Evolutionary conservation across 2,329 filamentous ascomycete species (phyloP).

Genomic region (Stachybotrys echinatus): DNA sequence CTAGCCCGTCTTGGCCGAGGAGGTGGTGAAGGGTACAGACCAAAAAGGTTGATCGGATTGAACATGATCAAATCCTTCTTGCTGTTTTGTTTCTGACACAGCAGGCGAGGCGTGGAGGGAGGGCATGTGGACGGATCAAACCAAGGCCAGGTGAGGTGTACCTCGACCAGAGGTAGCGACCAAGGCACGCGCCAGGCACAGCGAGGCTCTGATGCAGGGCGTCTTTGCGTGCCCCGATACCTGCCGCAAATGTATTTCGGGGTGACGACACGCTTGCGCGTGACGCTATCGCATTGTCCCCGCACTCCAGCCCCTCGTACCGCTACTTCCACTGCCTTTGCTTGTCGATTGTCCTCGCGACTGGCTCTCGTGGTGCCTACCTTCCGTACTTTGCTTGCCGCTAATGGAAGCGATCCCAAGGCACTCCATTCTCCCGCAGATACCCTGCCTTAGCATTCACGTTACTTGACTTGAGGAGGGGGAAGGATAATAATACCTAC

Average conservation of each 20-base stretch:
- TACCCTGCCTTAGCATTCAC: not conserved
- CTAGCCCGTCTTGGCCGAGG: too few relatives aligned
- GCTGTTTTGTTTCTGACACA: too few relatives aligned
- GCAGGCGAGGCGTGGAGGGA: too few relatives aligned
- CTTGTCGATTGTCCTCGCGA: not conserved
- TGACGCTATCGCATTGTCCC: slow-evolving; percentile 1
- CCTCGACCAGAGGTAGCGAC: not conserved
- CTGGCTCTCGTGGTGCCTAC: not conserved
- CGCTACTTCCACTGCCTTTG: not conserved
- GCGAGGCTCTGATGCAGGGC: too few relatives aligned
- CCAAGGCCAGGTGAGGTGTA: too few relatives aligned
- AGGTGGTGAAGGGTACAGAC: too few relatives aligned
- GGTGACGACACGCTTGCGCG: not conserved
- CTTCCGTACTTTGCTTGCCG: not conserved
- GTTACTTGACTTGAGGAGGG: not conserved
- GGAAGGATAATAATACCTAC: not conserved
- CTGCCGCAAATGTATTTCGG: not conserved
- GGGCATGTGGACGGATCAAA: too few relatives aligned
- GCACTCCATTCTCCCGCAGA: not conserved
- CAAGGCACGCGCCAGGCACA: too few relatives aligned
- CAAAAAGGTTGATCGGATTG: too few relatives aligned
- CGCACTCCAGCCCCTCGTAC: not conserved
- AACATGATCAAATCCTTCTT: too few relatives aligned
- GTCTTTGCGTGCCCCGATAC: too few relatives aligned
- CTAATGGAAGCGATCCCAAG: not conserved